Base-by-base conservation (phyloP, 2,329 filamentous ascomycete genomes). In the Phialemonium atrogriseum region DNA sequence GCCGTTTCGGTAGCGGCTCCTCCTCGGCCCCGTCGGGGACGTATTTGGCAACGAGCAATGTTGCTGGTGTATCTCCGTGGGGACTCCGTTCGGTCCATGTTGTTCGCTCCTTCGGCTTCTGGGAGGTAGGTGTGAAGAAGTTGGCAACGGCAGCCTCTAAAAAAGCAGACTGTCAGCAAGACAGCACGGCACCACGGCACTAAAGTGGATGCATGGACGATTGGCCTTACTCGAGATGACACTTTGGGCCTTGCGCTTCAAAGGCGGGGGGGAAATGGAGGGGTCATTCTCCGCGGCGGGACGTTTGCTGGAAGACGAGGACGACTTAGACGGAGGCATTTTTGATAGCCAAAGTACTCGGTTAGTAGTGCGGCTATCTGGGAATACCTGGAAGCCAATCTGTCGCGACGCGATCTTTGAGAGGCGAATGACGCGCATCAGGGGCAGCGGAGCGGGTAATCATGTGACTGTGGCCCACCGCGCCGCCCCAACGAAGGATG, bases 51-150 rank as follows among this genome's bases (percentile, higher is more conserved):
- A 91, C 71, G 5, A 96, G 68, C 14, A 95, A 64, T 4, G 80
- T 76, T 4, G 64, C 59, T 1, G 62, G 63, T 2, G 55, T 54
- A 33, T 67, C 60, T 7, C 68, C 59, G 28, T 61, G 48, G 0
- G 64, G 60, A 3, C 81, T 51, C 64, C 80, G 53, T 72, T 81
- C 58, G 65, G 66, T 55, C 85, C 91, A 96, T 8, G 58, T 63
- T 30, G 84, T 76, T 35, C 73, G 74, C 30, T 88, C 80, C 10
- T 84, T 84, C 19, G 81, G 77, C 53, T 93, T 95, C 54, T 94
- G 76, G 0, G 87, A 95, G 0, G 71, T 53, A 0, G 88, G 88
- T 0, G 80, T 94, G 58, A 96, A 96, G 64, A 96, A 96, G 33
- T 73, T 85, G 13, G 83, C 73, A 2, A 94, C 76, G 2, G 81